These are phyloP conservation scores for Globisporangium polare DNA, from an alignment of 352 stramenopile species.

Conservation along the genomic window DNA sequence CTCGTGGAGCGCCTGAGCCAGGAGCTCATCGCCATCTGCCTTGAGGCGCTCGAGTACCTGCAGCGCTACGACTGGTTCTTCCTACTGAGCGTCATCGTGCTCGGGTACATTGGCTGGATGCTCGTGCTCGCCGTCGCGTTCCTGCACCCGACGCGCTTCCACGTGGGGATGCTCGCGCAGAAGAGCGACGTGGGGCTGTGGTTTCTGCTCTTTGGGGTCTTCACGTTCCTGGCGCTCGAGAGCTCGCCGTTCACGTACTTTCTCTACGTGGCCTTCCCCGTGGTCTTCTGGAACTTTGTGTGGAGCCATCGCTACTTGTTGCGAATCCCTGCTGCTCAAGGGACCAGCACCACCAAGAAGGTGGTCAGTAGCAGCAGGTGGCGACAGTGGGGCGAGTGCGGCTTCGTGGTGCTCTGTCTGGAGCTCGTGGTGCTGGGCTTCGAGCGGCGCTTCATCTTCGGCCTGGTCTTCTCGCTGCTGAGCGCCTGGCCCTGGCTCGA, in stretches of 20 bases:
- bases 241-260: conserved; percentile 73
- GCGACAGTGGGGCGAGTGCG: conserved; percentile 24
- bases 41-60: conserved; percentile 73
- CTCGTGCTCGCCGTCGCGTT: conserved; percentile 52
- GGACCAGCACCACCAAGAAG: neutral
- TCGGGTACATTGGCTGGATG: conserved; percentile 81
- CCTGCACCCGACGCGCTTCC: conserved; percentile 36
- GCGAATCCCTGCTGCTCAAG: neutral
- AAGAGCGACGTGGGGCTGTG: conserved; percentile 10
- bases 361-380: conserved; percentile 7
- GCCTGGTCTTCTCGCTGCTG: conserved; percentile 55
- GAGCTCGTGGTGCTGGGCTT: conserved; percentile 74
- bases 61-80: conserved; percentile 86
- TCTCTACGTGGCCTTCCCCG: conserved; percentile 64
- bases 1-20: conserved; percentile 53
- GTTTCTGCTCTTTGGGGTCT: conserved; percentile 27
- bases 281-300: conserved; percentile 62
- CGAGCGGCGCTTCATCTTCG: conserved; percentile 60
- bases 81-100: conserved; percentile 65
- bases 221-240: conserved; percentile 54
- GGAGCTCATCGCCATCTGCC: conserved; percentile 67
- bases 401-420: conserved; percentile 44
- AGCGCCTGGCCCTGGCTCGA: conserved; percentile 41
- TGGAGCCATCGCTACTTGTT: conserved; percentile 42
- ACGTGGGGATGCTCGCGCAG: conserved; percentile 22